Evolutionary conservation across 345 rosid genomes (phyloP), one percentile per base, ranked within the genome.

Genomic region (Lepidium aucheri): DNA sequence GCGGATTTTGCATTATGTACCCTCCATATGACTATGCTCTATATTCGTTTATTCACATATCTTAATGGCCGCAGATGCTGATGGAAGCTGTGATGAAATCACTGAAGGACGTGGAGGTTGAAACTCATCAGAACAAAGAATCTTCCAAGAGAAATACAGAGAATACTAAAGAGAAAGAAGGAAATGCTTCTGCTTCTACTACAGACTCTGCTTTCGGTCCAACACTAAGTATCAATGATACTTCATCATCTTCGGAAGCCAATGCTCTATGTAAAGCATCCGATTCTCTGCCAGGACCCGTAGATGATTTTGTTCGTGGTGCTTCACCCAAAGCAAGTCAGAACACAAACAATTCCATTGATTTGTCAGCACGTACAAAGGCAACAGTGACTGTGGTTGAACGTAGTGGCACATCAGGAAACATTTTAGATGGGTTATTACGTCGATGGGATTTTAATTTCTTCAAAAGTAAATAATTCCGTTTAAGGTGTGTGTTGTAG

Each of bases 401-500:
- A 36, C 79, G 83, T 62, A 87, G 74, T 69, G 84, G 75, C 67
- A 84, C 95, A 10, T 75, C 89, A 34, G 81, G 69, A 67, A 82
- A 89, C 49, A 69, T 87, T 14, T 79, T 89, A 82, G 98, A 87
- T 7, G 95, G 96, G 49, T 81, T 92, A 78, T 75, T 81, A 80
- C 89, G 95, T 2, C 83, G 90, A 2, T 86, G 95, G 98, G 96
- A 91, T 86, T 81, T 89, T 57, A 81, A 79, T 69, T 81, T 86
- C 77, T 89, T 85, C 73, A 74, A 90, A 60, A 85, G 78, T 70
- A 78, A 78, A 74, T 30, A 51, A 18, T 51, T 34, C 58, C 40
- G 46, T 57, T 57, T 50, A 63, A 49, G 78, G 82, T 83, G 61
- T 74, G 80, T 82, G 85, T 72, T 76, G 68, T 77, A 72, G 78